Percentiles rank a stretch among this genome's conserved stretches.
phyloP scores from a whole-genome alignment of 495 filamentous ascomycete genomes.

The Parmelia sp. region DNA sequence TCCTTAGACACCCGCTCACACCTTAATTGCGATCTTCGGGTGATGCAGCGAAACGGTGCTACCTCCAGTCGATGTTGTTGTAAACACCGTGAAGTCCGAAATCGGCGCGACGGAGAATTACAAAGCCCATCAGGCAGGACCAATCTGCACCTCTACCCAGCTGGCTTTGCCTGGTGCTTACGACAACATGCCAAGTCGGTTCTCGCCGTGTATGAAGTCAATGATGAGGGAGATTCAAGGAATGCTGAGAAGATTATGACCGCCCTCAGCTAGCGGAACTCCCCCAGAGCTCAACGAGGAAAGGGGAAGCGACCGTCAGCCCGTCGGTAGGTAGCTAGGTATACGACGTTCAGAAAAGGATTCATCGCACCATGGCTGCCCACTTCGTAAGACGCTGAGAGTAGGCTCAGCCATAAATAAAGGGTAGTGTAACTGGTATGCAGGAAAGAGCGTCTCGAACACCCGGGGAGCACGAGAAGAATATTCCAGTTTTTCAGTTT shows the following conservation, averaged over 20 bases:
- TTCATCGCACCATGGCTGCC: neutral
- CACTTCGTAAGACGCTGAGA: neutral
- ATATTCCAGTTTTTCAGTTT: neutral
- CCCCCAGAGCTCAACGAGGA: neutral
- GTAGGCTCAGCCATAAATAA: neutral
- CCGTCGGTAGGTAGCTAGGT: too few relatives aligned
- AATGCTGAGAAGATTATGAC: neutral
- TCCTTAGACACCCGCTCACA: neutral
- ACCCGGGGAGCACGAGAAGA: neutral
- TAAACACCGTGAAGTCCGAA: neutral
- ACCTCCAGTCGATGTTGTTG: neutral
- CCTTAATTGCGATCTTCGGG: neutral
- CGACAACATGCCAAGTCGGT: neutral
- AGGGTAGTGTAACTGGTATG: neutral
- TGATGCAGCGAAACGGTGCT: neutral
- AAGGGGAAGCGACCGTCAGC: neutral
- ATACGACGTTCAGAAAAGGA: neutral
- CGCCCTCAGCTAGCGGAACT: neutral
- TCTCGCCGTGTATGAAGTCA: neutral
- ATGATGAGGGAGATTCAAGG: neutral
- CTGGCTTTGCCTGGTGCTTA: neutral
- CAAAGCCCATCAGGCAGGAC: neutral
- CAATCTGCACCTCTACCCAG: neutral
- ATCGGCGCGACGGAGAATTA: neutral
- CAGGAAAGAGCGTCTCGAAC: neutral